Base-by-base conservation (phyloP, 2,329 filamentous ascomycete species). In the Diaporthe vexans region DNA sequence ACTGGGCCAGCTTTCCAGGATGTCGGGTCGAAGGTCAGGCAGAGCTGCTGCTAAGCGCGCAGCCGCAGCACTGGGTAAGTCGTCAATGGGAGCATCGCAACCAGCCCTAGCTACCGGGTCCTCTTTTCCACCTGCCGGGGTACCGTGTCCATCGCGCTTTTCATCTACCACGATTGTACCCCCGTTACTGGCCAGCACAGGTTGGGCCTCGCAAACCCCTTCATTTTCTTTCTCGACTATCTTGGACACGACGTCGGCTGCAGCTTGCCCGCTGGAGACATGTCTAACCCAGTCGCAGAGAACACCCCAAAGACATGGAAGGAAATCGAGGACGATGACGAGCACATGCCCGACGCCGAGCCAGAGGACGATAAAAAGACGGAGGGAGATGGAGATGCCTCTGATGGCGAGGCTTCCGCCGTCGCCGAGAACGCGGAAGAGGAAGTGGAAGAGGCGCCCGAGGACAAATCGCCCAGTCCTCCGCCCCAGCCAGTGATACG, bases 401-500 rank as follows among this genome's bases (percentile, higher is more conserved):
- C 77, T 17, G 82, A 80, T 11, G 81, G 83, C 24, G 86, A 86
- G 26, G 85, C 85, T 65, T 84, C 84, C 26, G 81, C 80, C 13
- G 82, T 82, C n/a, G 84, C 85, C 4, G 83, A 83, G 4, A 79
- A 79, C 17, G 78, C 74, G 21, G 81, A 81, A 37, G 79, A 79
- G 26, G 81, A 80, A 4, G 80, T 80, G 3, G 81, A 81, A 37
- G 81, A 80, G 65, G 81, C 82, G 17, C 81, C 79, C 11, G 80
- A 78, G 19, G 81, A 82, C 15, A 90, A 90, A 79, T 87, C 89
- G 15, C 87, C 89, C 1, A 86, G 87, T 0, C 88, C 89, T 26
- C 86, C 87, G 1, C 91, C 91, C 35, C 90, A 88, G 74, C 89
- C 90, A 33, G 88, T 93, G 59, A 88, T 95, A 75, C 91, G 94